These are phyloP conservation scores for Candida insectorum DNA, from an alignment of 805 yeast genomes.

Conservation along the genomic window DNA sequence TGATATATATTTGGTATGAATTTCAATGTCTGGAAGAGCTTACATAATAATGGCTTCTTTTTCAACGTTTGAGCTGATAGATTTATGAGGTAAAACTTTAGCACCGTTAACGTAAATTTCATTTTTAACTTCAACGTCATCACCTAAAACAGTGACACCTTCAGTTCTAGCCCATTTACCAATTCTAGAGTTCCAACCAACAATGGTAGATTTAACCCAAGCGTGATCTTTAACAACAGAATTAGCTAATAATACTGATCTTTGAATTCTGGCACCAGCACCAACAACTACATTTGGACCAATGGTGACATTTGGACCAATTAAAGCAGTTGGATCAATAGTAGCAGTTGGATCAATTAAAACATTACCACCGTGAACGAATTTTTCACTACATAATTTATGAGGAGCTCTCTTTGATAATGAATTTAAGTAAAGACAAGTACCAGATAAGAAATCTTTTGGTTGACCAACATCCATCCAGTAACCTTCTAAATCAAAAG, in stretches of 20 bases:
- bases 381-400: constrained; percentile 62
- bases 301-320: constrained; percentile 97
- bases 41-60: constrained; percentile 98
- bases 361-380: constrained; percentile 79
- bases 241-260: constrained; percentile 89
- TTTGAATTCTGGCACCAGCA: constrained; percentile 97
- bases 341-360: constrained; percentile 93
- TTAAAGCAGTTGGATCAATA: constrained; percentile 87
- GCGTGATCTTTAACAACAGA: constrained; percentile 95
- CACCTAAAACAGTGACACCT: constrained; percentile 97
- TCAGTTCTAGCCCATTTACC: constrained; percentile 99
- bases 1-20: too few relatives aligned
- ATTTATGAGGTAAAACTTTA: constrained; percentile 97
- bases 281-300: constrained; percentile 96
- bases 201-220: constrained; percentile 94
- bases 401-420: constrained; percentile 76
- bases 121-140: constrained; percentile 97
- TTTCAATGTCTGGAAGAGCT: too few relatives aligned
- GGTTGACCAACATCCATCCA: constrained; percentile 99
- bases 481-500: constrained; percentile 97
- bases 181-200: constrained; percentile 98
- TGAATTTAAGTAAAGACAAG: constrained; percentile 85
- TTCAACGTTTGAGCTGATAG: constrained; percentile 94
- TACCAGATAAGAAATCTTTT: constrained; percentile 97
- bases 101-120: constrained; percentile 99